Percentiles rank a stretch among this genome's conserved stretches.
Evolutionary conservation across 139 green algal species (phyloP).

Genomic region (Diplosphaera chodatii): DNA sequence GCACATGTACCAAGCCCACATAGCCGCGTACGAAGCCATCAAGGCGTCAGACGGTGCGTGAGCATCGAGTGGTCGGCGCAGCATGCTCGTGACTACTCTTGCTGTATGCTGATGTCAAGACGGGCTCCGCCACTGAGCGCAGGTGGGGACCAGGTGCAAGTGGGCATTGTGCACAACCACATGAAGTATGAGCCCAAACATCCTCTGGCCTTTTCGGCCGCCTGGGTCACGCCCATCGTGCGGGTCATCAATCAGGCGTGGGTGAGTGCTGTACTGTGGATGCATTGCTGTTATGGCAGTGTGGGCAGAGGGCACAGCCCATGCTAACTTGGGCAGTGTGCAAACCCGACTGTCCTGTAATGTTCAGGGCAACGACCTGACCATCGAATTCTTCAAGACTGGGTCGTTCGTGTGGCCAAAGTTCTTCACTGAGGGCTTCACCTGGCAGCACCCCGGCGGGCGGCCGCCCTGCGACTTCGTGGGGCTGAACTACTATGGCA

Average conservation of each 20-base stretch:
- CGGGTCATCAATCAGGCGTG: background rate
- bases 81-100: no score
- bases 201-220: slow-evolving; percentile 12
- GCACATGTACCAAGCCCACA: slow-evolving; percentile 45
- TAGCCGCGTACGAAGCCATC: slow-evolving; percentile 55
- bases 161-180: slow-evolving; percentile 57
- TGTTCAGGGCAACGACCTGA: slow-evolving; percentile 37
- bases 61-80: no score
- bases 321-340: no score
- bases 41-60: slow-evolving; percentile 45
- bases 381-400: slow-evolving; percentile 42
- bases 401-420: slow-evolving; percentile 30
- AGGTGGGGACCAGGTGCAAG: slow-evolving; percentile 22
- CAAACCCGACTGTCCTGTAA: no score
- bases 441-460: slow-evolving; percentile 5
- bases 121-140: no score
- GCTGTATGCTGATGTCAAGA: no score
- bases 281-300: no score
- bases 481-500: slow-evolving; percentile 55
- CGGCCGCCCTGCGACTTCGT: slow-evolving; percentile 40
- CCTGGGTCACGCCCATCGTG: slow-evolving; percentile 14
- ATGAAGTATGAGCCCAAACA: slow-evolving; percentile 42
- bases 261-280: no score
- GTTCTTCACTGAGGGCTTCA: slow-evolving; percentile 2
- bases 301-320: no score